Base-by-base conservation (phyloP, 495 filamentous ascomycete species). In the Daldinia grandis region DNA sequence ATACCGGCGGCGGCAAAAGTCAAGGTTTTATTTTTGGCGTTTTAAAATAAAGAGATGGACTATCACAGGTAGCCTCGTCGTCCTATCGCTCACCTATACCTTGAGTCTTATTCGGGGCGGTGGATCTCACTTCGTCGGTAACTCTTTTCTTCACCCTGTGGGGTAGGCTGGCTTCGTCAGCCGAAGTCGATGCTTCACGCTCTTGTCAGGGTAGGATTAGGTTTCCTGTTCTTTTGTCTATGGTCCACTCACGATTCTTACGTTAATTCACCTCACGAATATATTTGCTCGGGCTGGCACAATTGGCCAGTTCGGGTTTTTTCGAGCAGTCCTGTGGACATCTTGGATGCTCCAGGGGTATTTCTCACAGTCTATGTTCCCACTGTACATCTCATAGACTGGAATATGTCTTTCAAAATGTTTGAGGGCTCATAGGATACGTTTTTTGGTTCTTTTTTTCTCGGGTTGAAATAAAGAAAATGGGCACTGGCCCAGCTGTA, bases 1-100 rank as follows among this genome's bases (percentile, higher is more conserved):
- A 66, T 51, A 76, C 70, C 75, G 73, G 60, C 37, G 56, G 75
- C 47, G 73, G 75, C 31, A 69, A 75, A 77, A 75, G 62, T 72
- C 55, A 50, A 55, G 60, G 64, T 59, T 74, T 53, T 35, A 60
- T 68, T 47, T 47, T 58, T 44, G 75, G 75, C 75, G 73, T 77
- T 77, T 49, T 69, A 73, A 74, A 71, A 73, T 60, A 35, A 76
- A 66, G 71, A 73, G 66, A 64, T 67, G 71, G 67, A 66, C 66
- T 56, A 50, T 21, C 8, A n/a, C 37, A 44, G 31, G 21, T 28
- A 57, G 17, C 62, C 53, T 44, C 38, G 19, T 70, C 53, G 30
- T 72, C 74, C 59, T 66, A 62, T 56, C 65, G 54, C 68, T 67
- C 62, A 55, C 56, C 49, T 61, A 71, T 56, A 56, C 33, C 58